Base-by-base conservation (phyloP, 116 monocot species). In the Dioscorea cayenensis region DNA sequence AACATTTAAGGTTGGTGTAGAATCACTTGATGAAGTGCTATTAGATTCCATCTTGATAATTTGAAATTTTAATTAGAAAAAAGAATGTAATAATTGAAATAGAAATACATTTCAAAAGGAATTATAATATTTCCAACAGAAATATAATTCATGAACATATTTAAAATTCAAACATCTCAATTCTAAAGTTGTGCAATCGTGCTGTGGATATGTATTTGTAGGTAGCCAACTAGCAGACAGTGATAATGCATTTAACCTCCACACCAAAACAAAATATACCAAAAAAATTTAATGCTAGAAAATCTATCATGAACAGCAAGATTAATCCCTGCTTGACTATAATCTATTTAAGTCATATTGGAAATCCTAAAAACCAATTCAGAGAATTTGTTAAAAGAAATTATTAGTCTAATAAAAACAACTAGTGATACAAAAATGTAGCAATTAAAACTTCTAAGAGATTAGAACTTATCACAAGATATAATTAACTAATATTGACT, bases 331-430 rank as follows among this genome's bases (percentile, higher is more conserved):
- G 86, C 88, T 88, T 97, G 88, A 80, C 92, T 88, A 77, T 92
- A 97, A 80, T 97, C 96, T 43, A 80, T 92, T 74, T 92, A 92
- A 28, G 93, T 90, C 82, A 97, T 76, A 88, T 97, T 84, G 35
- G 80, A 77, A 70, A 97, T 92, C 83, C 96, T 97, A 84, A 55
- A 89, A 83, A 43, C 66, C 23, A 71, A 63, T 73, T 10, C 52
- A 22, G 28, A 69, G 1, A n/a, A 67, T 37, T 64, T 49, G 25
- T 37, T 64, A 9, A 65, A 38, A 36, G 51, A 61, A 32, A 10
- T 20, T 59, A 59, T 19, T 17, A 59, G 62, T 21, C 12, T 23
- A 62, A 7, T 9, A 4, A 22, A 62, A 62, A 22, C 62, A 43
- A 9, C 7, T 8, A 12, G 43, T 55, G 55, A 55, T 3, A 55